These are phyloP conservation scores for Porphyrellus sp. DNA, from an alignment of 1,284 basidiomycete species.

Conservation along the genomic window DNA sequence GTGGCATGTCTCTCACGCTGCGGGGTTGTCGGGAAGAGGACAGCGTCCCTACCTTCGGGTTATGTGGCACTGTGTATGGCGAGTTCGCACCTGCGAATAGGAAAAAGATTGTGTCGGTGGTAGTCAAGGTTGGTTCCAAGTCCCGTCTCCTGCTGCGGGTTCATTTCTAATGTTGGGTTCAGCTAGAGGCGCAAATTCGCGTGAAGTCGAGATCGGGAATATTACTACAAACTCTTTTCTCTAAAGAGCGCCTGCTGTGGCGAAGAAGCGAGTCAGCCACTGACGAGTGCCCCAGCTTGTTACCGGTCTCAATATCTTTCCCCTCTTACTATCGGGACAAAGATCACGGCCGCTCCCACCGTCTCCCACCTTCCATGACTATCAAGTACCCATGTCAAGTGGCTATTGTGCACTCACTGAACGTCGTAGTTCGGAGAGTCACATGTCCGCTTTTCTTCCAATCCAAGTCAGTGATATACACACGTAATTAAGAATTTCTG, in stretches of 20 bases:
- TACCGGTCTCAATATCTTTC: slow-evolving; percentile 49
- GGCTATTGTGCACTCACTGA: slow-evolving; percentile 45
- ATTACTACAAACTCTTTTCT: slow-evolving; percentile 35
- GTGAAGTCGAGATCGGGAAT: slow-evolving; percentile 41
- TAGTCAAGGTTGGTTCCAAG: slow-evolving; percentile 41
- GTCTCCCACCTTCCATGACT: slow-evolving; percentile 54
- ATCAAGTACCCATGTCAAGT: slow-evolving; percentile 33
- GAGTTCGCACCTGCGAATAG: slow-evolving; percentile 41
- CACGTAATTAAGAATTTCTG: slow-evolving; percentile 5
- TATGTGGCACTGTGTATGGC: slow-evolving; percentile 35
- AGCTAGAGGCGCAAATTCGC: slow-evolving; percentile 55
- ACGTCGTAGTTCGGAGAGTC: slow-evolving; percentile 40
- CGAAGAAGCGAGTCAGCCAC: slow-evolving; percentile 22
- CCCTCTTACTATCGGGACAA: slow-evolving; percentile 45
- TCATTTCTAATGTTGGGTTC: slow-evolving; percentile 3
- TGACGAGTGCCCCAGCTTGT: slow-evolving; percentile 41
- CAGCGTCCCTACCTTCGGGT: slow-evolving; percentile 33
- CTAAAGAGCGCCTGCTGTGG: slow-evolving; percentile 44
- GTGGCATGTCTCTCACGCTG: slow-evolving; percentile 32
- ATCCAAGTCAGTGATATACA: slow-evolving; percentile 21
- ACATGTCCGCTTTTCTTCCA: slow-evolving; percentile 35
- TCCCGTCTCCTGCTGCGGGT: neutral
- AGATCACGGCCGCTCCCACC: slow-evolving; percentile 16
- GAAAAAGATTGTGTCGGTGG: slow-evolving; percentile 42
- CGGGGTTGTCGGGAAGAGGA: slow-evolving; percentile 34